phyloP scores from a whole-genome alignment of 2,329 filamentous ascomycete genomes.

The Colletotrichum sp. region DNA sequence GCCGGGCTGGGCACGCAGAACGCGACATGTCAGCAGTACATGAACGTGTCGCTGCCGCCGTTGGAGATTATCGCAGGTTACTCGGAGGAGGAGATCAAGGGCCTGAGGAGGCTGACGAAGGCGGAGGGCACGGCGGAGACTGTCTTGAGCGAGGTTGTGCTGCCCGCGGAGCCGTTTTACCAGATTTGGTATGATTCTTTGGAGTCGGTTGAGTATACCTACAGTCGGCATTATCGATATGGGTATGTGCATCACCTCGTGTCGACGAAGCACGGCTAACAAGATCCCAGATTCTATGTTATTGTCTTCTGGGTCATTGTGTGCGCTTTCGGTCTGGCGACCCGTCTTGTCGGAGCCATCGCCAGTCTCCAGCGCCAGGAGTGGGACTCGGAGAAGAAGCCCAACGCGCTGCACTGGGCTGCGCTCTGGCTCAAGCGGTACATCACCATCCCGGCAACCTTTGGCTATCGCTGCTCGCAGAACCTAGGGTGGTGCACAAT shows the following conservation, averaged over 20 bases:
- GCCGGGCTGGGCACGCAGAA: conserved; percentile 31
- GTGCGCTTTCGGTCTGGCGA: conserved; percentile 37
- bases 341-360: conserved; percentile 28
- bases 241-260: conserved; percentile 30
- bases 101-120: conserved; percentile 31
- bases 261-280: neutral
- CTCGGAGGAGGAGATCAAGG: conserved; percentile 34
- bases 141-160: conserved; percentile 31
- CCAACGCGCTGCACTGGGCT: neutral
- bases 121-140: conserved; percentile 26
- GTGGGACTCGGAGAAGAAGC: conserved; percentile 6
- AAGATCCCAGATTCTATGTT: conserved; percentile 33
- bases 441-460: conserved; percentile 44
- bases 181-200: conserved; percentile 42
- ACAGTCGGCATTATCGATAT: conserved; percentile 38
- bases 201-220: conserved; percentile 39
- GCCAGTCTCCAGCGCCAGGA: conserved; percentile 3
- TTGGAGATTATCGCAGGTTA: conserved; percentile 38
- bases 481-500: conserved; percentile 50
- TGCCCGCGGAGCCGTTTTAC: conserved; percentile 40
- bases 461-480: conserved; percentile 47
- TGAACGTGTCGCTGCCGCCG: conserved; percentile 33
- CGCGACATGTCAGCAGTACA: conserved; percentile 34
- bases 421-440: conserved; percentile 36
- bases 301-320: conserved; percentile 46